Evolutionary conservation across 805 yeast species (phyloP), one percentile per base, ranked within the genome.

Genomic region (Myxozyma kluyveri): DNA sequence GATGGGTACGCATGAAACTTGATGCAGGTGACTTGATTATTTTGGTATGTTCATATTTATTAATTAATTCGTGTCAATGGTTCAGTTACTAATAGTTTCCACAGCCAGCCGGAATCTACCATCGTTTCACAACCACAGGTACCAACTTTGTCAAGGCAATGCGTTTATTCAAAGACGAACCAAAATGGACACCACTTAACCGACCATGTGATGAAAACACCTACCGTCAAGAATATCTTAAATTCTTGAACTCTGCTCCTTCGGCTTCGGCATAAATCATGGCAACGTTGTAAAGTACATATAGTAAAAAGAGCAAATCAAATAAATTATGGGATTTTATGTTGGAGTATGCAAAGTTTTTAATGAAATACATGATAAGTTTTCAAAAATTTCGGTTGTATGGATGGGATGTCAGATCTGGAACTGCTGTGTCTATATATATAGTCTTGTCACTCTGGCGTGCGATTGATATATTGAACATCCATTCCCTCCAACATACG

Each of bases 101-200:
- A 29, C 33, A 41, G 53, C 99, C 99, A 0, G 88, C 95, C 0
- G 98, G 98, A 0, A 88, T 91, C 33, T 91, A 88, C 68, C 99
- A 91, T 70, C 78, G 99, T 23, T 91, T 91, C 69, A 88, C 97
- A 1, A 75, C 91, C 58, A 76, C 88, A 7, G 69, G 73, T 40
- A 65, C 72, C 45, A 80, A 82, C 67, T 77, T 78, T 60, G 84
- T 91, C 60, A 78, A 79, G 53, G 96, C 98, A 3, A 67, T 86
- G 63, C 75, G 99, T 60, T 71, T 91, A 61, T 91, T 91, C 73
- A 81, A 88, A 68, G 96, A 88, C 62, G 96, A 90, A 71, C 98
- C 98, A 24, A 91, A 89, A 67, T 91, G 99, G 99, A 80, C 84
- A 32, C 95, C 96, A 6, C 78, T 86, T 63, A 79, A 81, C 64